A percentile compares a stretch with the other conserved stretches of the same genome.
Evolutionary conservation across 202 grass and related monocot genomes (phyloP).

Genomic region (Eragrostis tef): DNA sequence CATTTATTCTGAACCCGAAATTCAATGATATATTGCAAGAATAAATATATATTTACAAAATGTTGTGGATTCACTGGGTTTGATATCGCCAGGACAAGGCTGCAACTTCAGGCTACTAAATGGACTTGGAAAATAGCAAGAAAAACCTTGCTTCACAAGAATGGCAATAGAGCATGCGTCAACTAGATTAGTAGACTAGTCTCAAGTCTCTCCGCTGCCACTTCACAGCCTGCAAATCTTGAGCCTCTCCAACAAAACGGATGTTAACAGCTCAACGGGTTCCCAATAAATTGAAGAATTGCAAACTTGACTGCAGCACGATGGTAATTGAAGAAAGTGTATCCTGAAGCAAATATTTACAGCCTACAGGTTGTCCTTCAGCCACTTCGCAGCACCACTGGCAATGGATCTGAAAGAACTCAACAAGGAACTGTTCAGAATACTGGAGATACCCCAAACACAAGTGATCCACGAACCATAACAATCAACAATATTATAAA

Average conservation of each 20-base stretch:
- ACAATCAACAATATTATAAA: slow-evolving; percentile 13
- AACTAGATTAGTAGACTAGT: slow-evolving; percentile 41
- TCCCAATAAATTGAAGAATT: slow-evolving; percentile 49
- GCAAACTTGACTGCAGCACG: slow-evolving; percentile 18
- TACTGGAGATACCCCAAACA: background rate
- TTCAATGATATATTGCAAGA: background rate
- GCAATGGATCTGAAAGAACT: slow-evolving; percentile 62
- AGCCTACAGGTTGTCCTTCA: slow-evolving; percentile 69
- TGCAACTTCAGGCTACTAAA: slow-evolving; percentile 10
- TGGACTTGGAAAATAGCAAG: slow-evolving; percentile 4
- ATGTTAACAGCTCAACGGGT: slow-evolving; percentile 14
- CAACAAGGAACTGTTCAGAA: slow-evolving; percentile 39
- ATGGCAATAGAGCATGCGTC: background rate
- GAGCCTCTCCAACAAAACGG: slow-evolving; percentile 37
- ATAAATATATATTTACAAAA: slow-evolving; percentile 45
- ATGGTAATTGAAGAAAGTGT: background rate
- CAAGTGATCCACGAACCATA: background rate
- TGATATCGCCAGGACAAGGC: background rate
- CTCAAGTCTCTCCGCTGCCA: slow-evolving; percentile 9
- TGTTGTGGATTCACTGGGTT: background rate
- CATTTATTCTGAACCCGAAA: background rate
- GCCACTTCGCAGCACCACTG: slow-evolving; percentile 67
- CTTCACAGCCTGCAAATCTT: slow-evolving; percentile 28
- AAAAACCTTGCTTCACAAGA: slow-evolving; percentile 43
- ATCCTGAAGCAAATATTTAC: slow-evolving; percentile 48